These are phyloP conservation scores for Lantana camara DNA, from an alignment of 257 asterid species.

Conservation along the genomic window DNA sequence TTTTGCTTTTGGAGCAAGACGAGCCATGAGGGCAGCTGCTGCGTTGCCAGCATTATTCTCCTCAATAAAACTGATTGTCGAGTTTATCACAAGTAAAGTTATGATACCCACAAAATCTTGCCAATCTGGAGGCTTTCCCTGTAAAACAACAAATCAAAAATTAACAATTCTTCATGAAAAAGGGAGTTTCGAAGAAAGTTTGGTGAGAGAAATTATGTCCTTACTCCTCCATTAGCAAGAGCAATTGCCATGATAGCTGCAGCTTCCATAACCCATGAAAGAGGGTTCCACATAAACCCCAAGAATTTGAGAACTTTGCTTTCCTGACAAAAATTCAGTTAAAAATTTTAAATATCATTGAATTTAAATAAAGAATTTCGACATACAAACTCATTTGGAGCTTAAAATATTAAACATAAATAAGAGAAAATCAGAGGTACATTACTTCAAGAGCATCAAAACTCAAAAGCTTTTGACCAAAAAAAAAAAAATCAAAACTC, in stretches of 20 bases:
- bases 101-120: slow-evolving; percentile 98
- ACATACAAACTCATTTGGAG: slow-evolving; percentile 20
- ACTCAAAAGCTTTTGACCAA: too few relatives aligned
- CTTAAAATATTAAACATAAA: slow-evolving; percentile 5
- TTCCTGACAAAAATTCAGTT: slow-evolving; percentile 57
- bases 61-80: slow-evolving; percentile 94
- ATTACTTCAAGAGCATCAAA: slow-evolving; percentile 24
- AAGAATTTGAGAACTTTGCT: slow-evolving; percentile 84
- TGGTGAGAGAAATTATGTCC: slow-evolving; percentile 27
- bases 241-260: slow-evolving; percentile 99
- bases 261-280: slow-evolving; percentile 99
- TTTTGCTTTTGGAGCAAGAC: slow-evolving; percentile 96
- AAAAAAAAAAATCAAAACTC: too few relatives aligned
- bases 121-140: slow-evolving; percentile 99
- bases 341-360: not conserved
- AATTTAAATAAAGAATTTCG: not conserved
- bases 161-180: not conserved
- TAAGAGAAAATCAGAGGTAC: slow-evolving; percentile 19
- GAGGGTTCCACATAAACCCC: slow-evolving; percentile 99
- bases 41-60: slow-evolving; percentile 99
- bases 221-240: slow-evolving; percentile 99
- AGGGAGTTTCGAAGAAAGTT: not conserved
- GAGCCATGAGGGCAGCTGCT: slow-evolving; percentile 99
- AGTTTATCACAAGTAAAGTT: slow-evolving; percentile 82
- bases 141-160: slow-evolving; percentile 29